Conservation (phyloP, 768 basidiomycete genomes). For the Boletus vermiculosoides region DNA sequence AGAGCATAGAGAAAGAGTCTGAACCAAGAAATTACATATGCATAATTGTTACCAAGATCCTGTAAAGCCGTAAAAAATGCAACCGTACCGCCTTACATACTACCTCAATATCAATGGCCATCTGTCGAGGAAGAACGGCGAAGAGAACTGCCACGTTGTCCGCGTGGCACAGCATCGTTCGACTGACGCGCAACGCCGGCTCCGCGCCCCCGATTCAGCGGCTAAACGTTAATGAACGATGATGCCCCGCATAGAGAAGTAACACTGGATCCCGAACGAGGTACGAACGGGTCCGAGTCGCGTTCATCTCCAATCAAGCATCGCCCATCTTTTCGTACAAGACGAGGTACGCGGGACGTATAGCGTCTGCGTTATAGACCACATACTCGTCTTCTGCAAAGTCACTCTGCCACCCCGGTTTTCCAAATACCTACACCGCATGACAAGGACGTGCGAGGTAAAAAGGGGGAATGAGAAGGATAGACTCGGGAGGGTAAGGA, state of each 20-base stretch:
- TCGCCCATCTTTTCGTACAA: slow-evolving; percentile 12
- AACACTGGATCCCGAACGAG: neutral
- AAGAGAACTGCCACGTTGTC: neutral
- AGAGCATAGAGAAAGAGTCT: too few species aligned
- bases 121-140: neutral
- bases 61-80: neutral
- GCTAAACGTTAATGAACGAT: neutral
- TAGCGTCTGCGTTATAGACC: slow-evolving; percentile 25
- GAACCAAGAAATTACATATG: neutral
- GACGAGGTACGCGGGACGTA: slow-evolving; percentile 26
- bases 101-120: neutral
- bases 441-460: neutral
- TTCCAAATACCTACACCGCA: slow-evolving; percentile 14
- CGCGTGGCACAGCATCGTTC: neutral
- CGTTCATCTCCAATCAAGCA: neutral
- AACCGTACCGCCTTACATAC: neutral
- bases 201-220: neutral
- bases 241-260: neutral
- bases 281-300: neutral
- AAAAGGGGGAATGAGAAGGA: neutral
- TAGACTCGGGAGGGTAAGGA: too few species aligned
- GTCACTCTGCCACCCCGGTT: slow-evolving; percentile 6
- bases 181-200: neutral
- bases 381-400: slow-evolving; percentile 27
- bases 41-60: neutral